Percentiles rank a stretch among this genome's conserved stretches.
phyloP scores from a whole-genome alignment of 768 basidiomycete species.

The Cyclocybe cylindracea region DNA sequence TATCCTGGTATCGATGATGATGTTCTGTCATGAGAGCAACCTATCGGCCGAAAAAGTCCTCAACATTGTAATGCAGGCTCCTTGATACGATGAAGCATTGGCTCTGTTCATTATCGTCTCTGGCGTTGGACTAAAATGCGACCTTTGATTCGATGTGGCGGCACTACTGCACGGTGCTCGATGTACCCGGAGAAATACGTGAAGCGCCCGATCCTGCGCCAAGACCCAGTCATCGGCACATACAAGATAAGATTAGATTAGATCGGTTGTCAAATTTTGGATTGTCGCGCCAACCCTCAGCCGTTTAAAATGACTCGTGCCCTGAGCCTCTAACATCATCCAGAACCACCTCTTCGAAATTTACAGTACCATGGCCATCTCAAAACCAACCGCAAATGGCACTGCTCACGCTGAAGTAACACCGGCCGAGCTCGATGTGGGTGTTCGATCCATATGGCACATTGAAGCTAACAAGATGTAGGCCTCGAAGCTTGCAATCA shows the following conservation, averaged over 20 bases:
- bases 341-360: neutral
- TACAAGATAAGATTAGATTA: constrained; percentile 12
- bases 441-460: neutral
- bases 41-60: too few relatives aligned
- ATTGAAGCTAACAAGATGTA: constrained; percentile 18
- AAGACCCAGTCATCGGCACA: neutral
- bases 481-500: constrained; percentile 58
- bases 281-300: constrained; percentile 1
- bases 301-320: constrained; percentile 13
- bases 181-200: too few relatives aligned
- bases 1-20: too few relatives aligned
- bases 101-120: too few relatives aligned
- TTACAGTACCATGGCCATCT: constrained; percentile 19
- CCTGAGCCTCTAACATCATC: constrained; percentile 1
- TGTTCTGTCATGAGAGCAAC: too few relatives aligned
- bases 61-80: too few relatives aligned
- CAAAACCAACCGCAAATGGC: neutral
- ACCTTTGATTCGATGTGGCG: too few relatives aligned
- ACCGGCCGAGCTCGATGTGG: constrained; percentile 2
- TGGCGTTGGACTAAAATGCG: too few relatives aligned
- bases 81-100: too few relatives aligned
- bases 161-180: too few relatives aligned
- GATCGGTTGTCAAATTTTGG: neutral
- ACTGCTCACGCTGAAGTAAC: constrained; percentile 1
- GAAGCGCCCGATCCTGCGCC: neutral